phyloP scores from a whole-genome alignment of 1,139 yeast genomes.

The Blastobotrys proliferans region DNA sequence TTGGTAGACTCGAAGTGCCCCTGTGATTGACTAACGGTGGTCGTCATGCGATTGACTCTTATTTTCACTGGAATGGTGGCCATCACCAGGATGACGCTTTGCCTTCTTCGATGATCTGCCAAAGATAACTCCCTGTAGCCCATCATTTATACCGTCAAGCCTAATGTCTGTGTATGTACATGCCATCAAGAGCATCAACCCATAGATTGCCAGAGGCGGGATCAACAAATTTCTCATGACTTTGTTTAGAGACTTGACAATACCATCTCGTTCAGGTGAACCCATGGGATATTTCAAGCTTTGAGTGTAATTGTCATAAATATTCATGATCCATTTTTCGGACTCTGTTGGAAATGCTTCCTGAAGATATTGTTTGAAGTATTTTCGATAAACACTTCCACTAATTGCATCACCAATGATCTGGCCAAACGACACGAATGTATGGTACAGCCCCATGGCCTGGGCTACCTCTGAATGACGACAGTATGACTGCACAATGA shows the following conservation, averaged over 20 bases:
- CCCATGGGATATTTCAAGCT: conserved; percentile 14
- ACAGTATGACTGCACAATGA: conserved; percentile 22
- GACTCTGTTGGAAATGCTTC: conserved; percentile 11
- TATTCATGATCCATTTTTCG: conserved; percentile 10
- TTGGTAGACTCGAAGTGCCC: no score
- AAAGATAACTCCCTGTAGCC: conserved; percentile 9
- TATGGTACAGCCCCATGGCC: conserved; percentile 23
- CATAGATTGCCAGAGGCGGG: conserved; percentile 16
- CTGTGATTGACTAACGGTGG: no score
- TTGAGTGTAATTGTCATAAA: conserved; percentile 15
- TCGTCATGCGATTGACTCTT: no score
- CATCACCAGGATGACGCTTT: no score
- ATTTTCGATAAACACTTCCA: conserved; percentile 18
- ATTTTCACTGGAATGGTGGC: no score
- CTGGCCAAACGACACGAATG: conserved; percentile 21
- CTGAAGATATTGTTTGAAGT: conserved; percentile 14
- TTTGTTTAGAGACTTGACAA: conserved; percentile 12
- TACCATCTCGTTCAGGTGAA: conserved; percentile 12
- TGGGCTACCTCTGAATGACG: conserved; percentile 23
- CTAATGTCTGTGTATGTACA: conserved; percentile 11
- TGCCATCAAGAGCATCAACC: conserved; percentile 14
- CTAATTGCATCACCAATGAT: conserved; percentile 20
- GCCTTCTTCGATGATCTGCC: no score
- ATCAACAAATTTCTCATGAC: conserved; percentile 16
- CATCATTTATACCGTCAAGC: conserved; percentile 12